Evolutionary conservation across 1,139 yeast species (phyloP).

Genomic region (Suhomyces ambrosiae): DNA sequence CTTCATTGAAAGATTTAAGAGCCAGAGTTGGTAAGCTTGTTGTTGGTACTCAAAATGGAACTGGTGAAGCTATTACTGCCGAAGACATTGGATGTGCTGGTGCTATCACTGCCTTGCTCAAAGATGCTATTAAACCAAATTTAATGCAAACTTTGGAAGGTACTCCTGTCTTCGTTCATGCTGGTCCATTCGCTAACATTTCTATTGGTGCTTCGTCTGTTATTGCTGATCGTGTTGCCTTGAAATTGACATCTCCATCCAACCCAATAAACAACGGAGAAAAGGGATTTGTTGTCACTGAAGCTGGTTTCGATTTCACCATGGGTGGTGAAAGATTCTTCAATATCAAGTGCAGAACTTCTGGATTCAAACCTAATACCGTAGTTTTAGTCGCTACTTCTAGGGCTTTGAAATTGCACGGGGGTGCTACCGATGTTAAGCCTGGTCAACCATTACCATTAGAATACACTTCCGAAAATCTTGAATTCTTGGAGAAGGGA

Average conservation of each 20-base stretch:
- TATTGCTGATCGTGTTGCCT: constrained; percentile 92
- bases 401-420: constrained; percentile 77
- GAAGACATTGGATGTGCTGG: constrained; percentile 98
- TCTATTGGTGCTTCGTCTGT: constrained; percentile 96
- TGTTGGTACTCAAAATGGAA: constrained; percentile 74
- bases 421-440: constrained; percentile 83
- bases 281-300: constrained; percentile 75
- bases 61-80: constrained; percentile 90
- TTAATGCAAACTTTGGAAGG: constrained; percentile 98
- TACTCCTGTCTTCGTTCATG: constrained; percentile 96
- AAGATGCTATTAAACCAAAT: constrained; percentile 97
- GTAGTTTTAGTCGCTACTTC: constrained; percentile 81
- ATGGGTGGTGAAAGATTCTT: constrained; percentile 89
- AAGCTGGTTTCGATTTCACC: constrained; percentile 84
- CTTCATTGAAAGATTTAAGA: constrained; percentile 82
- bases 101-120: constrained; percentile 91
- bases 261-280: constrained; percentile 46
- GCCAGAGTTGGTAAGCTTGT: constrained; percentile 90
- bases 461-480: constrained; percentile 67
- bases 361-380: constrained; percentile 70
- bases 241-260: constrained; percentile 67
- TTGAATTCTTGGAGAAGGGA: constrained; percentile 64
- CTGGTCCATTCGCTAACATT: constrained; percentile 98
- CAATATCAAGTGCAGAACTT: constrained; percentile 77
- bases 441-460: constrained; percentile 76